Percentiles rank a stretch among this genome's conserved stretches.
Evolutionary conservation across 495 filamentous ascomycete genomes (phyloP).

Genomic region (Rhypophila decipiens): DNA sequence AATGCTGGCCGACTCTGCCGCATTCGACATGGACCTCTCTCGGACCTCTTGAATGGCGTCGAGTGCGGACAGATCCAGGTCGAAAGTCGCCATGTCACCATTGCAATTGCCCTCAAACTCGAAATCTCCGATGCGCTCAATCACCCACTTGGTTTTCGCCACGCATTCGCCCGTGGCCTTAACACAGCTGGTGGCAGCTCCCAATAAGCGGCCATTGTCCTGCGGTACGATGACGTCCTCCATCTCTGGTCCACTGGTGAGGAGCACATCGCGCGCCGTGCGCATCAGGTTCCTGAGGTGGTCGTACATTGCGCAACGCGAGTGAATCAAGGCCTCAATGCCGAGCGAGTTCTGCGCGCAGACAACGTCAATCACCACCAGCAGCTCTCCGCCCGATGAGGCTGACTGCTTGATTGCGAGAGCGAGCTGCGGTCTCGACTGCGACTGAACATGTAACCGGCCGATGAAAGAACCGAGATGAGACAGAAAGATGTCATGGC

Average conservation of each 20-base stretch:
- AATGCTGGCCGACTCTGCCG: conserved; percentile 27
- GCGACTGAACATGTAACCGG: conserved; percentile 78
- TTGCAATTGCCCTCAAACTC: conserved; percentile 60
- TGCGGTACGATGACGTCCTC: conserved; percentile 75
- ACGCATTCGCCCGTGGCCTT: conserved; percentile 86
- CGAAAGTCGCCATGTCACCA: conserved; percentile 38
- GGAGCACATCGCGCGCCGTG: conserved; percentile 72
- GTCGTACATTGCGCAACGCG: conserved; percentile 73
- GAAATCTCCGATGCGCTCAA: conserved; percentile 91
- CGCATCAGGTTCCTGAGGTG: conserved; percentile 71
- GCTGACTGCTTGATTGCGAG: conserved; percentile 66
- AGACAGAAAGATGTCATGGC: conserved; percentile 83
- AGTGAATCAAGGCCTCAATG: conserved; percentile 56
- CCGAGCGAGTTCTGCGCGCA: conserved; percentile 67
- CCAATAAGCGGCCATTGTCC: conserved; percentile 69
- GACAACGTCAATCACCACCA: conserved; percentile 76
- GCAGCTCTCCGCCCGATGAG: conserved; percentile 67
- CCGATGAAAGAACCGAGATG: conserved; percentile 89
- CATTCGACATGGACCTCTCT: conserved; percentile 11
- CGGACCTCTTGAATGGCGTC: conserved; percentile 23
- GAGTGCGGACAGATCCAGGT: conserved; percentile 39
- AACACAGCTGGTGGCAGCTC: conserved; percentile 83
- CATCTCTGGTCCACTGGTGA: conserved; percentile 50
- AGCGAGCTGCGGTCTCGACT: conserved; percentile 77
- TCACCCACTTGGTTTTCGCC: conserved; percentile 72